Conservation (phyloP, 176 grass and related monocot species). For the Thinopyrum elongatum region DNA sequence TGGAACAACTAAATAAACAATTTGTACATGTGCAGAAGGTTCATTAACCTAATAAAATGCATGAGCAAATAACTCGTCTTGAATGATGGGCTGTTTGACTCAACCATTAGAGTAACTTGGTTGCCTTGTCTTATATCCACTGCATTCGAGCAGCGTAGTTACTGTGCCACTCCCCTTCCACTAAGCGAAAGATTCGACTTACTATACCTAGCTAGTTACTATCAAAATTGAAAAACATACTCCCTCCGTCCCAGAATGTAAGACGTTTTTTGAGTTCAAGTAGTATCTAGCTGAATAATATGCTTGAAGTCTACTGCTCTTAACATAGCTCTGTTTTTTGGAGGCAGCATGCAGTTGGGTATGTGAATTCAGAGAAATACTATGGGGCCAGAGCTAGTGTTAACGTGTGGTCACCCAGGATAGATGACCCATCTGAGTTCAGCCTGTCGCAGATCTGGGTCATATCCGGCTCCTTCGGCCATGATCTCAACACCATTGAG, state of each 20-base stretch:
- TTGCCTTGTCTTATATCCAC: constrained; percentile 8
- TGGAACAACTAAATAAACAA: constrained; percentile 31
- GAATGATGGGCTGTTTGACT: constrained; percentile 27
- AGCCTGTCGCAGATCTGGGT: constrained; percentile 94
- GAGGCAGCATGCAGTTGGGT: constrained; percentile 83
- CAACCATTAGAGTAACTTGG: constrained; percentile 9
- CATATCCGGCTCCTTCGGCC: constrained; percentile 75
- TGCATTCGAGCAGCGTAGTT: not conserved
- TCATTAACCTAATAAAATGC: constrained; percentile 51
- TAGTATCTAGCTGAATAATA: not conserved
- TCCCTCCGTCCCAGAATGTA: too few species aligned
- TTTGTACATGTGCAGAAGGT: constrained; percentile 45
- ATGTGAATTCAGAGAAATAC: constrained; percentile 55
- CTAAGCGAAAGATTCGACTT: constrained; percentile 5
- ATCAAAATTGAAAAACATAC: not conserved
- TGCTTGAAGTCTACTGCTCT: not conserved
- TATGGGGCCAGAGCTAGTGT: constrained; percentile 88
- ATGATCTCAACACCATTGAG: constrained; percentile 94
- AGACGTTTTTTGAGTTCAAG: too few species aligned
- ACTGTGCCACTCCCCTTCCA: not conserved
- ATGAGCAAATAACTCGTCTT: constrained; percentile 14
- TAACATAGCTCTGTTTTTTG: constrained; percentile 30
- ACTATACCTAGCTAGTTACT: not conserved
- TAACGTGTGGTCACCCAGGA: constrained; percentile 86
- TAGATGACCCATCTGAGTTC: constrained; percentile 68